phyloP scores from a whole-genome alignment of 805 yeast species.

The Ogataea ramenticola region DNA sequence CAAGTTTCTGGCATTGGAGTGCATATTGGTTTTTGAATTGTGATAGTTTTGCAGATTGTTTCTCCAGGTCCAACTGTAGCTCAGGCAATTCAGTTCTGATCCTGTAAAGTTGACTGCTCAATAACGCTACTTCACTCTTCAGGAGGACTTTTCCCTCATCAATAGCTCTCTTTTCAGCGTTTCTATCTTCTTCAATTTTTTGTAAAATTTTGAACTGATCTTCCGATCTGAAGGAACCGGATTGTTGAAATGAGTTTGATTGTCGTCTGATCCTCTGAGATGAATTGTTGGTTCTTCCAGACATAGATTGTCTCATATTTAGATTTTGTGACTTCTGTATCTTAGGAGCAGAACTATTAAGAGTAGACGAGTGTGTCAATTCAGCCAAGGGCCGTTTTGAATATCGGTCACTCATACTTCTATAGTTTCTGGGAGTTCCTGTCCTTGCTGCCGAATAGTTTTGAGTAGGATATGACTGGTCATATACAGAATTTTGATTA shows the following conservation, averaged over 20 bases:
- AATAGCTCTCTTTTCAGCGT: neutral
- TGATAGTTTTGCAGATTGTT: slow-evolving; percentile 18
- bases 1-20: slow-evolving; percentile 9
- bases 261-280: neutral
- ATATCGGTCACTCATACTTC: neutral
- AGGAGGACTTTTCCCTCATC: neutral
- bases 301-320: neutral
- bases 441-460: too few species aligned
- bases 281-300: neutral
- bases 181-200: neutral
- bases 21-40: slow-evolving; percentile 11
- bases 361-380: neutral
- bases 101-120: slow-evolving; percentile 18
- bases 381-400: neutral
- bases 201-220: neutral
- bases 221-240: neutral
- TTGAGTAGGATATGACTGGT: too few species aligned
- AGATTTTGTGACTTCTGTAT: neutral
- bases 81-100: slow-evolving; percentile 20
- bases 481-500: too few species aligned
- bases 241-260: too few species aligned
- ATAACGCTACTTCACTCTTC: slow-evolving; percentile 14
- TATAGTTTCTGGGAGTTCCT: too few species aligned
- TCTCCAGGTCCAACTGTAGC: slow-evolving; percentile 20
- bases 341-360: neutral